Evolutionary conservation across 2,329 filamentous ascomycete species (phyloP).

Genomic region (Akanthomyces dipterigenus): DNA sequence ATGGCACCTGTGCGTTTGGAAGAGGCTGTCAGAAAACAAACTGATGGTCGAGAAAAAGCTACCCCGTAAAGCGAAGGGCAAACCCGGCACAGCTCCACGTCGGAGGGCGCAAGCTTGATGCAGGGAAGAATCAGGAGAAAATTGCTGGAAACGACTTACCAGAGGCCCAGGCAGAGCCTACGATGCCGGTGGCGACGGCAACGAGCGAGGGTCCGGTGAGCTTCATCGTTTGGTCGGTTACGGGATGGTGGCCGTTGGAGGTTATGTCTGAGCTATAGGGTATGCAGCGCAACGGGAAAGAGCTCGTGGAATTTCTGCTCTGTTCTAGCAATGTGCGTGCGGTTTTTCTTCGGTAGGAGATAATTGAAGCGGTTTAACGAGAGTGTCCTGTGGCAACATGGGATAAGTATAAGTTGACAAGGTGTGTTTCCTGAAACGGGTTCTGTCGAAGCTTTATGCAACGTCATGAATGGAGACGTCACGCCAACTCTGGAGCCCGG

Average conservation of each 20-base stretch:
- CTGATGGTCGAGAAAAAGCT: too few species aligned
- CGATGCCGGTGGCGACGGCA: conserved; percentile 31
- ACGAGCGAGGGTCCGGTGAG: conserved; percentile 24
- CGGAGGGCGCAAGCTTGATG: too few species aligned
- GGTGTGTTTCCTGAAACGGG: background rate
- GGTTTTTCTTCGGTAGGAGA: background rate
- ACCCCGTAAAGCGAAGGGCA: too few species aligned
- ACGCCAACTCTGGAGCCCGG: background rate
- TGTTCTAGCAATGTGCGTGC: background rate
- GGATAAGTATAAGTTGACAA: background rate
- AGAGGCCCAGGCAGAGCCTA: conserved; percentile 31
- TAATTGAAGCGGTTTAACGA: background rate
- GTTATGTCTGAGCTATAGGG: background rate
- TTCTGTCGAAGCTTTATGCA: background rate
- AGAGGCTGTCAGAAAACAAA: too few species aligned
- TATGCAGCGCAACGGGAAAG: background rate
- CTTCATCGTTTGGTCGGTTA: conserved; percentile 1
- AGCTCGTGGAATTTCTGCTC: background rate
- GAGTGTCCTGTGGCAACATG: background rate
- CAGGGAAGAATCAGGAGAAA: background rate
- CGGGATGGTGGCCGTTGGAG: background rate
- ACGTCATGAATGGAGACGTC: background rate
- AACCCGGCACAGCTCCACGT: too few species aligned
- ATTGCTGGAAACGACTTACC: conserved; percentile 19
- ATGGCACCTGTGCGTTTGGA: conserved; percentile 27